These are phyloP conservation scores for Aquanectria penicillioides DNA, from an alignment of 2,329 filamentous ascomycete species.

Conservation along the genomic window DNA sequence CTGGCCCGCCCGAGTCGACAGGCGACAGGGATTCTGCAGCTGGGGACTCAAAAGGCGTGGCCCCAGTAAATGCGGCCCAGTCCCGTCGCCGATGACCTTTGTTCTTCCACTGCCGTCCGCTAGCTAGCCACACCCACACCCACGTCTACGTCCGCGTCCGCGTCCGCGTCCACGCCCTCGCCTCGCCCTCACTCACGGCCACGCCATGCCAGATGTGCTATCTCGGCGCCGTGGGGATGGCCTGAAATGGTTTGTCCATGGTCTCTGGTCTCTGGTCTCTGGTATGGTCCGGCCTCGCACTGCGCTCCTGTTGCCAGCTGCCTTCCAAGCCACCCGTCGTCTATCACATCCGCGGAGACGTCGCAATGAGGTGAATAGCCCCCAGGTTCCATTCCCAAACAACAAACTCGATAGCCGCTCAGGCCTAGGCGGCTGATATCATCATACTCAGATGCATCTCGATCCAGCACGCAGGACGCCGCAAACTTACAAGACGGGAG, in stretches of 20 bases:
- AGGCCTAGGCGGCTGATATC: not conserved
- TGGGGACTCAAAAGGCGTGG: constrained; percentile 8
- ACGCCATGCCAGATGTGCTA: constrained; percentile 10
- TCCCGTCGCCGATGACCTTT: no score
- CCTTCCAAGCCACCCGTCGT: constrained; percentile 38
- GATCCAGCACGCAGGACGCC: constrained; percentile 1
- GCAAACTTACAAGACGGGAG: not conserved
- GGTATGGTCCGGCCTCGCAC: constrained; percentile 13
- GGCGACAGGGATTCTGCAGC: constrained; percentile 14
- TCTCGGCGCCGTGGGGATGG: constrained; percentile 17
- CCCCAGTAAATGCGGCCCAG: constrained; percentile 2
- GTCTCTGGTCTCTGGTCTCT: no score
- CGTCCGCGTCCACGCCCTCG: no score
- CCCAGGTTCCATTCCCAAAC: not conserved
- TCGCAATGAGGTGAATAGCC: constrained; percentile 30
- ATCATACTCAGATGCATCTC: not conserved
- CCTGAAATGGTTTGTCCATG: constrained; percentile 11
- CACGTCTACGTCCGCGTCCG: no score
- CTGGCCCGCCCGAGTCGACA: constrained; percentile 18
- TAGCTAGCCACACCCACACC: constrained; percentile 13
- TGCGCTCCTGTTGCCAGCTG: not conserved
- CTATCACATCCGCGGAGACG: constrained; percentile 34
- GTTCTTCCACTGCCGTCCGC: constrained; percentile 5
- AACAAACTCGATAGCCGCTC: not conserved
- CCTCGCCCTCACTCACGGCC: no score